Evolutionary conservation across 257 asterid species (phyloP).

Genomic region (Oldenlandia corymbosa): DNA sequence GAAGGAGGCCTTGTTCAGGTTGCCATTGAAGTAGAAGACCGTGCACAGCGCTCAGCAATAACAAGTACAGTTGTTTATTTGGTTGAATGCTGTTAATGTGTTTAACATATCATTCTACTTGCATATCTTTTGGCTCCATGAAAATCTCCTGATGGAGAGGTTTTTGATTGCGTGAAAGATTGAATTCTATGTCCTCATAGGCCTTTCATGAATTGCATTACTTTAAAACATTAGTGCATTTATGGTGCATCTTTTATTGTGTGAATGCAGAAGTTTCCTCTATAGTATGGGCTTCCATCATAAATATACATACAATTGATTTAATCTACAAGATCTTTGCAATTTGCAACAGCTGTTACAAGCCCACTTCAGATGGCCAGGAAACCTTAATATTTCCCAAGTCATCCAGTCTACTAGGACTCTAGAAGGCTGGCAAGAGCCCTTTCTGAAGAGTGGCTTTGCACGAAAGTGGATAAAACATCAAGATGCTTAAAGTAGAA

Average conservation of each 20-base stretch:
- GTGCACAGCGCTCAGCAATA: slow-evolving; percentile 92
- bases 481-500: too few relatives aligned
- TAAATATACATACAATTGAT: too few relatives aligned
- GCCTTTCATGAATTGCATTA: not conserved
- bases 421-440: too few relatives aligned
- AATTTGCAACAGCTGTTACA: not conserved
- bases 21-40: slow-evolving; percentile 98
- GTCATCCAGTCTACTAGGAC: not conserved
- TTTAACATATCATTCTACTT: not conserved
- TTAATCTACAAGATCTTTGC: too few relatives aligned
- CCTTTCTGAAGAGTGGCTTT: too few relatives aligned
- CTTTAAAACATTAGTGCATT: not conserved
- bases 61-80: slow-evolving; percentile 47
- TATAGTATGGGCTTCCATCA: too few relatives aligned
- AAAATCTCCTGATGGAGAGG: not conserved
- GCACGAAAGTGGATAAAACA: too few relatives aligned
- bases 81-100: not conserved
- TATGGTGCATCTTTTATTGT: not conserved
- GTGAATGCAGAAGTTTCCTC: too few relatives aligned
- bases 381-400: not conserved
- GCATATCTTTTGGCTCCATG: not conserved
- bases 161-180: not conserved
- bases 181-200: not conserved
- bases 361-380: not conserved
- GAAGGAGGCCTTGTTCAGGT: slow-evolving; percentile 99